phyloP scores from a whole-genome alignment of 108 stramenopile species.

The Skeletonema marinoi region DNA sequence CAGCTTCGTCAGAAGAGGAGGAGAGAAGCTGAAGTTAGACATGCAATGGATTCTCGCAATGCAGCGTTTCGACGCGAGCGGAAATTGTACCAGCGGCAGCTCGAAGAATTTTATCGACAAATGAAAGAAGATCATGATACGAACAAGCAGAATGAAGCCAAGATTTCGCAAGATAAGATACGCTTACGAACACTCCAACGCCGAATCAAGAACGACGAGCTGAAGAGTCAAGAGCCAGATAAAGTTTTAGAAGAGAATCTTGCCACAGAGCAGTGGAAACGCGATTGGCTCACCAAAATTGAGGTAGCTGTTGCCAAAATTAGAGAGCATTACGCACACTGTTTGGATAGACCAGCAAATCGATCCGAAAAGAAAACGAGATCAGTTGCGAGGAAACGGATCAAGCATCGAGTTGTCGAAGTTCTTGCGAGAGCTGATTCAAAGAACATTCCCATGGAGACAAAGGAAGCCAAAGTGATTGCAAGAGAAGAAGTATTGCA shows the following conservation, averaged over 20 bases:
- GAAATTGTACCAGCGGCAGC: conserved; percentile 33
- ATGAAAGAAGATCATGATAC: conserved; percentile 32
- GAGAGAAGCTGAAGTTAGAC: conserved; percentile 24
- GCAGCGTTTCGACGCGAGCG: conserved; percentile 31
- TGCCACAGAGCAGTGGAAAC: conserved; percentile 19
- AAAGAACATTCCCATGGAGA: conserved; percentile 34
- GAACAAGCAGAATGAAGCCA: background rate
- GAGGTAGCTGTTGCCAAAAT: conserved; percentile 15
- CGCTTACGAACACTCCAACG: conserved; percentile 37
- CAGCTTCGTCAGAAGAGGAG: conserved; percentile 15
- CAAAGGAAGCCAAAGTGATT: conserved; percentile 34
- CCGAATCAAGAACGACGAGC: conserved; percentile 28
- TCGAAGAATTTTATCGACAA: conserved; percentile 27
- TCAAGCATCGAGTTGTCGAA: conserved; percentile 15
- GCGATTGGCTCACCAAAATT: conserved; percentile 26
- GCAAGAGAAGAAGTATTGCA: conserved; percentile 29
- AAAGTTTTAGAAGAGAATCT: conserved; percentile 13
- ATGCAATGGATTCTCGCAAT: conserved; percentile 37
- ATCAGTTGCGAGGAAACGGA: conserved; percentile 14
- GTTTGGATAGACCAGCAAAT: conserved; percentile 27
- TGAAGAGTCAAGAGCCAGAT: conserved; percentile 29
- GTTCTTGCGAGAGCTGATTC: conserved; percentile 31
- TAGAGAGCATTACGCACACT: conserved; percentile 16
- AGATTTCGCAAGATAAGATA: conserved; percentile 24
- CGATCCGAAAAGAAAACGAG: conserved; percentile 22